Percentiles rank a stretch among this genome's conserved stretches.
phyloP scores from a whole-genome alignment of 2,329 filamentous ascomycete genomes.

The Claviceps maximensis region DNA sequence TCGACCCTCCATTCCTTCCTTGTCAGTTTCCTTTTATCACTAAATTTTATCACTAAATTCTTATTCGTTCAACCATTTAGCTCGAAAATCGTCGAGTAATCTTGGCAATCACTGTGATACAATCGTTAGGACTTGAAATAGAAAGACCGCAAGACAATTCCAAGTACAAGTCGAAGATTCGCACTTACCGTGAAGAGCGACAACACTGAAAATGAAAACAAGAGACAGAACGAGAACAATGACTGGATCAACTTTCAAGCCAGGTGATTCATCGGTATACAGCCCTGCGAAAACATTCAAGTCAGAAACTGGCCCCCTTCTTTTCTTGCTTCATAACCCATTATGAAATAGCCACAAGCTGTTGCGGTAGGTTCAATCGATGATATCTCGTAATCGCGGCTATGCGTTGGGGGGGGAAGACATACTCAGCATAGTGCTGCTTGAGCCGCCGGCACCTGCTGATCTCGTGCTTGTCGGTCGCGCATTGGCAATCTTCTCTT shows the following conservation, averaged over 20 bases:
- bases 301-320: neutral
- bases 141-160: neutral
- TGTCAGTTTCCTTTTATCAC: neutral
- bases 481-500: slow-evolving; percentile 91
- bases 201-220: slow-evolving; percentile 97
- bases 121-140: neutral
- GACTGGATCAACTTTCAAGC: slow-evolving; percentile 93
- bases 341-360: neutral
- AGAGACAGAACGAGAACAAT: slow-evolving; percentile 92
- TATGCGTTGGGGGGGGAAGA: slow-evolving; percentile 30
- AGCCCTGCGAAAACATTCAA: slow-evolving; percentile 44
- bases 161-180: neutral
- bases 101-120: slow-evolving; percentile 72
- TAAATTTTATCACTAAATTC: neutral
- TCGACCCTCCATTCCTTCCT: neutral
- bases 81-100: slow-evolving; percentile 75
- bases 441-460: slow-evolving; percentile 88
- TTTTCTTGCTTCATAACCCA: neutral
- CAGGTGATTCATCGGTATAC: slow-evolving; percentile 96
- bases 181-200: slow-evolving; percentile 58
- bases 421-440: slow-evolving; percentile 95
- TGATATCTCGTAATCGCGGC: too few species aligned
- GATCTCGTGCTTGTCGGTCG: slow-evolving; percentile 84
- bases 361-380: neutral
- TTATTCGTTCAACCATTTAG: slow-evolving; percentile 23